Percentiles rank a stretch among this genome's conserved stretches.
These are phyloP conservation scores for Blastocystis sp. DNA, from an alignment of 352 stramenopile species.

Conservation along the genomic window DNA sequence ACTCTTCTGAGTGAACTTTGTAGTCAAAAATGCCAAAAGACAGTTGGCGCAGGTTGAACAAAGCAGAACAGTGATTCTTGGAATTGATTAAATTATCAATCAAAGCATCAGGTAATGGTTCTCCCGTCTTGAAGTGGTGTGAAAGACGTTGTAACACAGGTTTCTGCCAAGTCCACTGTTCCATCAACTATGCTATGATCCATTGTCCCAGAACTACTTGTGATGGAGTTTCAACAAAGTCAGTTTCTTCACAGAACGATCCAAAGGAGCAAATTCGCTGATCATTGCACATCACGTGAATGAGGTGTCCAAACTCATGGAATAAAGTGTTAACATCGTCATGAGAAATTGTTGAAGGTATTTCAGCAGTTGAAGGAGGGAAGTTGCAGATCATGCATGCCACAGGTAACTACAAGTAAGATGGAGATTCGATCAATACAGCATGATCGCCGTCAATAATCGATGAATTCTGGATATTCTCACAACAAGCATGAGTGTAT, in stretches of 20 bases:
- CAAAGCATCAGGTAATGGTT: constrained; percentile 75
- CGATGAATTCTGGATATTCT: constrained; percentile 76
- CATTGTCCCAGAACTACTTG: constrained; percentile 69
- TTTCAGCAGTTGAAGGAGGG: constrained; percentile 71
- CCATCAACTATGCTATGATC: constrained; percentile 67
- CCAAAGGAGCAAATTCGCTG: constrained; percentile 73
- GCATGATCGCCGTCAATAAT: constrained; percentile 68
- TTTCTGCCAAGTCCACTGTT: constrained; percentile 82
- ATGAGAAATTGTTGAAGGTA: constrained; percentile 74
- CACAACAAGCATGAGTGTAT: constrained; percentile 79
- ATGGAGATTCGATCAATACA: constrained; percentile 66
- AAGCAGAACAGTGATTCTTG: constrained; percentile 76
- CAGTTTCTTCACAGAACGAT: constrained; percentile 70
- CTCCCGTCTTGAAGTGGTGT: constrained; percentile 75
- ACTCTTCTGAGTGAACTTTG: constrained; percentile 69
- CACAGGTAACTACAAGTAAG: constrained; percentile 67
- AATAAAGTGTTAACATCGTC: constrained; percentile 80
- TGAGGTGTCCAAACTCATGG: constrained; percentile 80
- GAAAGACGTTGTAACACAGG: constrained; percentile 75
- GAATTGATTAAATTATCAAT: constrained; percentile 76
- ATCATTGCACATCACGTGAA: constrained; percentile 80
- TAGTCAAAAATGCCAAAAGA: constrained; percentile 77
- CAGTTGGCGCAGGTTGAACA: constrained; percentile 78
- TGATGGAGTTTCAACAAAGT: constrained; percentile 81
- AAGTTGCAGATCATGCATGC: constrained; percentile 83